Conservation (phyloP, 345 rosid genomes). For the Eucalyptus virginea region DNA sequence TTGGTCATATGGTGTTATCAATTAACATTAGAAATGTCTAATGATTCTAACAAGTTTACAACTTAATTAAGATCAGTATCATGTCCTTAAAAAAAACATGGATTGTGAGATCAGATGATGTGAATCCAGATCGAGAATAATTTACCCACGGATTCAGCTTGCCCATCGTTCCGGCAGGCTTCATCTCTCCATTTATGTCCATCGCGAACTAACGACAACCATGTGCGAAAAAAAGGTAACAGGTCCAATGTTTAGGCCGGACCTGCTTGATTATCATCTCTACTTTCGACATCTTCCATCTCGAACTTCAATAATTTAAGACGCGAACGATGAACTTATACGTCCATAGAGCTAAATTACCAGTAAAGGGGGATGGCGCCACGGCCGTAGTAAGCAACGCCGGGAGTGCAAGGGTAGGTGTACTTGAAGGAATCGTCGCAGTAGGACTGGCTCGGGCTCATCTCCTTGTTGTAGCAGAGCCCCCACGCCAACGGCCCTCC, state of each 20-base stretch:
- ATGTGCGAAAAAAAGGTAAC: background rate
- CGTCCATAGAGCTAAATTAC: background rate
- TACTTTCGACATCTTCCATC: background rate
- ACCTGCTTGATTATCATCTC: background rate
- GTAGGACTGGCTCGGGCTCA: slow-evolving; percentile 67
- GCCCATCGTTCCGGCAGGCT: background rate
- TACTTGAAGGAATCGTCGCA: slow-evolving; percentile 67
- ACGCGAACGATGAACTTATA: background rate
- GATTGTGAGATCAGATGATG: background rate
- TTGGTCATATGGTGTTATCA: background rate
- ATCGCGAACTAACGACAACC: background rate
- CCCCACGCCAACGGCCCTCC: slow-evolving; percentile 96
- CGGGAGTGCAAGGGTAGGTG: slow-evolving; percentile 72
- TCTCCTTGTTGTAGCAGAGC: slow-evolving; percentile 75
- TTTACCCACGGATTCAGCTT: background rate
- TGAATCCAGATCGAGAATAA: background rate
- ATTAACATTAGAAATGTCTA: background rate
- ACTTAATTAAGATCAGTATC: background rate
- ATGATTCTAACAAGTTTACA: background rate
- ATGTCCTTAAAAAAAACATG: background rate
- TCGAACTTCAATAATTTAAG: background rate
- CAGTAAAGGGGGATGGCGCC: slow-evolving; percentile 82
- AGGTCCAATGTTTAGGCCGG: background rate
- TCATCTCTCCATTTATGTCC: background rate
- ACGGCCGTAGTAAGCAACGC: slow-evolving; percentile 75